Conservation (phyloP, 495 filamentous ascomycete genomes). For the Penicillium daleae region DNA sequence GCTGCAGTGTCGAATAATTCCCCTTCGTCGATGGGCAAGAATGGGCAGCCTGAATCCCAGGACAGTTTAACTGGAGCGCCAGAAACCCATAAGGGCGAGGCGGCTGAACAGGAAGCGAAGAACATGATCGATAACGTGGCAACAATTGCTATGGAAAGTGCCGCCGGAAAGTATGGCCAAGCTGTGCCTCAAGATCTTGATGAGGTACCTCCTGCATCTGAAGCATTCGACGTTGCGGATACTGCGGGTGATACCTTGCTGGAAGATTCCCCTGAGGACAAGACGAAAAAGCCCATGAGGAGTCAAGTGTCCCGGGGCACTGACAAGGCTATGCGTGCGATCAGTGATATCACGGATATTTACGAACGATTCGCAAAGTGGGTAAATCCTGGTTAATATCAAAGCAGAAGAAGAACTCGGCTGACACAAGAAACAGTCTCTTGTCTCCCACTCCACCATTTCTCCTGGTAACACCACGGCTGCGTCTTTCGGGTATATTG, state of each 20-base stretch:
- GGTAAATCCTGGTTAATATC: slow-evolving; percentile 20
- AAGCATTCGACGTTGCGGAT: slow-evolving; percentile 60
- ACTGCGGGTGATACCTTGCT: slow-evolving; percentile 62
- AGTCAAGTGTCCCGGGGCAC: slow-evolving; percentile 76
- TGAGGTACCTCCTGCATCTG: slow-evolving; percentile 46
- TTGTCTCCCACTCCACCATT: slow-evolving; percentile 81
- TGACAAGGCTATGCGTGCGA: slow-evolving; percentile 73
- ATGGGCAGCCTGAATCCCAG: slow-evolving; percentile 72
- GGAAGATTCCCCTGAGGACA: slow-evolving; percentile 64
- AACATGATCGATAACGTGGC: slow-evolving; percentile 81
- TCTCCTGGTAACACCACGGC: slow-evolving; percentile 59
- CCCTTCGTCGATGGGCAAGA: slow-evolving; percentile 60
- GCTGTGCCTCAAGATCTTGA: slow-evolving; percentile 48
- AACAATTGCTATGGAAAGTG: slow-evolving; percentile 72
- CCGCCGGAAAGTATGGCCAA: slow-evolving; percentile 71
- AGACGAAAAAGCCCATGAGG: slow-evolving; percentile 83
- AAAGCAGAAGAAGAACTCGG: neutral
- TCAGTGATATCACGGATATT: slow-evolving; percentile 73
- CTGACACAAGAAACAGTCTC: slow-evolving; percentile 50
- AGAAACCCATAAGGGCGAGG: slow-evolving; percentile 84
- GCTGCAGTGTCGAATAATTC: slow-evolving; percentile 67
- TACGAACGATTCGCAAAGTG: slow-evolving; percentile 84
- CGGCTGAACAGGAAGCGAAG: slow-evolving; percentile 81
- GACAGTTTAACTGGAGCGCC: slow-evolving; percentile 82
- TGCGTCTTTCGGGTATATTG: slow-evolving; percentile 66